phyloP scores from a whole-genome alignment of 768 basidiomycete species.

The Tricholoma matsutake region DNA sequence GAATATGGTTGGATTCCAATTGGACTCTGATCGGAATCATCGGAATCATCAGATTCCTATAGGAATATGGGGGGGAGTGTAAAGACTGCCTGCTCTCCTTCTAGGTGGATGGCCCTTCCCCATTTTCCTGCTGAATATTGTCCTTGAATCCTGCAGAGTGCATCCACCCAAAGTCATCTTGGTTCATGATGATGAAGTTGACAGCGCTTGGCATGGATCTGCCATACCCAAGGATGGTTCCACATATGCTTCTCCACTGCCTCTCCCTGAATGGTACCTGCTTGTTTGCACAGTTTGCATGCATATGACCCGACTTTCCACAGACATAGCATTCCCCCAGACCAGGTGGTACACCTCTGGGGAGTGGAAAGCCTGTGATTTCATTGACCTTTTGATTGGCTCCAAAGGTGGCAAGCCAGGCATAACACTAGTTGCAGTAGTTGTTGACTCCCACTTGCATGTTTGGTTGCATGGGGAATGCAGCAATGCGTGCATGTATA shows the following conservation, averaged over 20 bases:
- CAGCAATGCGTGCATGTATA: background rate
- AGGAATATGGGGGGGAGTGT: too few relatives aligned
- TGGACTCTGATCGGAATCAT: too few relatives aligned
- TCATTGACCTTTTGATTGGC: background rate
- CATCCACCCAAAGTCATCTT: slow-evolving; percentile 1
- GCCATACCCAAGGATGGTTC: background rate
- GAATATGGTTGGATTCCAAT: too few relatives aligned
- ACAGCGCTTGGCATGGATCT: background rate
- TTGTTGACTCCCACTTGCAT: background rate
- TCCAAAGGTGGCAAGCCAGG: background rate
- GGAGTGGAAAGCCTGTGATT: background rate
- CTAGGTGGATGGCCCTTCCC: slow-evolving; percentile 8
- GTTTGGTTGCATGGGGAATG: background rate
- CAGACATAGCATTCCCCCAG: background rate
- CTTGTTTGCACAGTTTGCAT: background rate
- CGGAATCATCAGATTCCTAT: too few relatives aligned
- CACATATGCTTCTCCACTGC: background rate
- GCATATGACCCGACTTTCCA: background rate
- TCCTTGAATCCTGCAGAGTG: background rate
- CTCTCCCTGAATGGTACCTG: background rate
- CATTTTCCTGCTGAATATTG: slow-evolving; percentile 7
- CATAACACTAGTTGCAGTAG: background rate
- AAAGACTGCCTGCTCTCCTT: background rate
- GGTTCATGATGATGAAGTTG: background rate
- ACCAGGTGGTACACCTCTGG: background rate